Evolutionary conservation across 2,329 filamentous ascomycete genomes (phyloP).

Genomic region (Aureobasidium vineae): DNA sequence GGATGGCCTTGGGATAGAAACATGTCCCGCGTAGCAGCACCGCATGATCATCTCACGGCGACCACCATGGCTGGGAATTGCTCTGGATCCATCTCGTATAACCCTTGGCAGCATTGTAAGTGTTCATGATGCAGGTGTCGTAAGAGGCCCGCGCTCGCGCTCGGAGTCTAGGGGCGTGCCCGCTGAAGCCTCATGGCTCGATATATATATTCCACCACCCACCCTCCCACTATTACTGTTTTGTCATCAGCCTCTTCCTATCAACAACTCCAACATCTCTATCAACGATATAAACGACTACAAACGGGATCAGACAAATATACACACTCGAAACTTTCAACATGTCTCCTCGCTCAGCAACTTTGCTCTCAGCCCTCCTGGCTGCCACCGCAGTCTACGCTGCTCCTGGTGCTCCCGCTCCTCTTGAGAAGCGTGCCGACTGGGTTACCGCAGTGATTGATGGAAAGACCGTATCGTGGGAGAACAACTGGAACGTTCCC

Average conservation of each 20-base stretch:
- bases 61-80: slow-evolving; percentile 11
- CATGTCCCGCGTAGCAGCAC: not conserved
- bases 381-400: slow-evolving; percentile 5
- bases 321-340: not conserved
- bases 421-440: slow-evolving; percentile 48
- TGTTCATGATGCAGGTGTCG: slow-evolving; percentile 4
- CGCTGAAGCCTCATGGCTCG: not conserved
- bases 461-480: not conserved
- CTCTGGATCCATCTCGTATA: slow-evolving; percentile 11
- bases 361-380: not conserved
- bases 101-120: slow-evolving; percentile 3
- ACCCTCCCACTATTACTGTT: not conserved
- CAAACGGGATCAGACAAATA: slow-evolving; percentile 4
- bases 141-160: slow-evolving; percentile 4
- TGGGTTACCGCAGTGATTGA: slow-evolving; percentile 8
- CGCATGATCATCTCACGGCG: slow-evolving; percentile 1
- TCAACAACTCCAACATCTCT: not conserved
- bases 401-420: not conserved
- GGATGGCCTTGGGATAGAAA: slow-evolving; percentile 7
- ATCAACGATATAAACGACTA: not conserved
- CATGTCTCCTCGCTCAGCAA: slow-evolving; percentile 2
- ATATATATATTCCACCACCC: not conserved
- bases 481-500: slow-evolving; percentile 23
- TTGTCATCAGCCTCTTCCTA: not conserved
- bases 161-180: not conserved